Conservation (phyloP, 2,329 filamentous ascomycete species). For the Fusarium neocosmosporiellum region DNA sequence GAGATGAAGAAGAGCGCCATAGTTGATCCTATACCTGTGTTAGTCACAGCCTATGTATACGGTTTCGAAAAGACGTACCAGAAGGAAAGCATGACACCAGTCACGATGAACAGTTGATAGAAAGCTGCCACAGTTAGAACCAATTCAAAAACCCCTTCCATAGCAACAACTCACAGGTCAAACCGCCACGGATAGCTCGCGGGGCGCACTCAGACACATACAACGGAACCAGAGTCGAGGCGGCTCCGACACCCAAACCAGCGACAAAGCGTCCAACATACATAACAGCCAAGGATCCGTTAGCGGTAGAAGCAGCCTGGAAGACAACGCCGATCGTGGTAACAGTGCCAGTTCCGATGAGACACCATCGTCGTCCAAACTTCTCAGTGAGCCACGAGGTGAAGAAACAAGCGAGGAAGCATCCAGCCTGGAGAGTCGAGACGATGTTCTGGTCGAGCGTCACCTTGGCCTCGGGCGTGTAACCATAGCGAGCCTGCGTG, state of each 20-base stretch:
- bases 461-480: slow-evolving; percentile 51
- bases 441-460: slow-evolving; percentile 75
- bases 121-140: slow-evolving; percentile 47
- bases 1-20: slow-evolving; percentile 61
- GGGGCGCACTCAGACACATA: slow-evolving; percentile 63
- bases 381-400: slow-evolving; percentile 65
- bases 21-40: slow-evolving; percentile 65
- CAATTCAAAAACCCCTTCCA: background rate
- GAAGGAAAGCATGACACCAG: slow-evolving; percentile 56
- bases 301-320: slow-evolving; percentile 66
- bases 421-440: slow-evolving; percentile 76
- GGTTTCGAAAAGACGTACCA: slow-evolving; percentile 47
- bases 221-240: slow-evolving; percentile 57
- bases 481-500: slow-evolving; percentile 61
- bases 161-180: slow-evolving; percentile 52
- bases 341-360: slow-evolving; percentile 67
- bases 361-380: slow-evolving; percentile 64
- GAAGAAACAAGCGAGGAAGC: slow-evolving; percentile 71
- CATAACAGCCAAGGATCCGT: slow-evolving; percentile 69
- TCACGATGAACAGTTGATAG: slow-evolving; percentile 63
- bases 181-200: slow-evolving; percentile 61
- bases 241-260: slow-evolving; percentile 62
- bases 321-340: slow-evolving; percentile 72
- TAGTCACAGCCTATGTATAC: slow-evolving; percentile 1
- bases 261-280: slow-evolving; percentile 71